Evolutionary conservation across 805 yeast species (phyloP).

Genomic region (Starmerella vaccinii): DNA sequence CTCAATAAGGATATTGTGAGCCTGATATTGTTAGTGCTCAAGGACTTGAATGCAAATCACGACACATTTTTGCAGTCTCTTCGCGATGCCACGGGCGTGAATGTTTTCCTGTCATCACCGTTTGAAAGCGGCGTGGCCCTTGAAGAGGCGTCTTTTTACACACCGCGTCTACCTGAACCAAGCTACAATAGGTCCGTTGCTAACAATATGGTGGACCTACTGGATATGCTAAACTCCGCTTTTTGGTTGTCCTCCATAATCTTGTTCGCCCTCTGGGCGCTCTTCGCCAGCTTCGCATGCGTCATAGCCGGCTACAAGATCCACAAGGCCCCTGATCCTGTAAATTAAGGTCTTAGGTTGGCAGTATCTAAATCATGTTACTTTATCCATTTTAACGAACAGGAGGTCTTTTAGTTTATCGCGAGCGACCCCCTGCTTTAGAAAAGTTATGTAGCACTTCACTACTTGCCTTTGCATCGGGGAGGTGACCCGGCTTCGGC

Average conservation of each 20-base stretch:
- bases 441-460: slow-evolving; percentile 30
- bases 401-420: background rate
- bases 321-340: too few species aligned
- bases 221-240: background rate
- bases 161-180: too few species aligned
- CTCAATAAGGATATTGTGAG: background rate
- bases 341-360: too few species aligned
- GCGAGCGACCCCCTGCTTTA: slow-evolving; percentile 34
- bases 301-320: background rate
- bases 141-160: background rate
- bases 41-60: background rate
- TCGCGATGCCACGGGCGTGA: background rate
- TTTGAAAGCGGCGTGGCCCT: slow-evolving; percentile 8
- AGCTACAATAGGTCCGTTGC: background rate
- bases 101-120: background rate
- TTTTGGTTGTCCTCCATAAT: background rate
- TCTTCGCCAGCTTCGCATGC: background rate
- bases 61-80: background rate
- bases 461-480: slow-evolving; percentile 38
- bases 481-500: slow-evolving; percentile 32
- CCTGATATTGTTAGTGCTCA: background rate
- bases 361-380: background rate
- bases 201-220: background rate
- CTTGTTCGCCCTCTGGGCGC: background rate
- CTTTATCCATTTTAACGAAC: background rate